Evolutionary conservation across 495 filamentous ascomycete species (phyloP).

Genomic region (Cudoniella acicularis): DNA sequence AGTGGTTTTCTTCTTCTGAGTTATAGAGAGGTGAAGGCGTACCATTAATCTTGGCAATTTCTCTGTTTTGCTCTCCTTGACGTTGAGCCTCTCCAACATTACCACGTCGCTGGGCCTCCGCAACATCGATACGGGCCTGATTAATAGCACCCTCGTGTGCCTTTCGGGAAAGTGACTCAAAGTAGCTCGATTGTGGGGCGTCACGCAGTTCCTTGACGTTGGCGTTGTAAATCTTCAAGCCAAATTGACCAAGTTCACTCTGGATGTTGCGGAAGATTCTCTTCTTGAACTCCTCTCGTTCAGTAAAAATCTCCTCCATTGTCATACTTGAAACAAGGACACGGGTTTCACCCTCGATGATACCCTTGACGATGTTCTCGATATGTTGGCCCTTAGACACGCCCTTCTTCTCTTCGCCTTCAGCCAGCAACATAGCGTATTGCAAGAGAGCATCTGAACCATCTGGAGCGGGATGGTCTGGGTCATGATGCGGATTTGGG

Average conservation of each 20-base stretch:
- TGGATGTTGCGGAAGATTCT: conserved; percentile 77
- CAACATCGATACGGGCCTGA: conserved; percentile 74
- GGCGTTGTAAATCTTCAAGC: conserved; percentile 68
- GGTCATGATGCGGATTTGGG: conserved; percentile 10
- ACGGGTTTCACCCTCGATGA: conserved; percentile 82
- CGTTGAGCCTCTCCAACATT: conserved; percentile 78
- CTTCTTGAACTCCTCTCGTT: conserved; percentile 74
- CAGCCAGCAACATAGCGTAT: conserved; percentile 73
- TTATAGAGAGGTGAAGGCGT: neutral
- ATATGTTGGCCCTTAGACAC: conserved; percentile 50
- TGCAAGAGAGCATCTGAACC: conserved; percentile 56
- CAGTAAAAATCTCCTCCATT: conserved; percentile 79
- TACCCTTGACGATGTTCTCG: conserved; percentile 81
- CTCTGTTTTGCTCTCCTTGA: conserved; percentile 70
- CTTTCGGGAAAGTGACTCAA: conserved; percentile 72
- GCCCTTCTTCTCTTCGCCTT: conserved; percentile 36
- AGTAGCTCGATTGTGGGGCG: conserved; percentile 71
- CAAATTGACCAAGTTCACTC: conserved; percentile 69
- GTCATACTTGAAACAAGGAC: conserved; percentile 63
- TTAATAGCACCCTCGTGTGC: conserved; percentile 80
- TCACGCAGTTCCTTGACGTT: conserved; percentile 84
- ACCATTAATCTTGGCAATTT: conserved; percentile 67
- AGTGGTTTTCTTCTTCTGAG: neutral
- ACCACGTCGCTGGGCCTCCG: conserved; percentile 72
- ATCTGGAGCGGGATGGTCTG: conserved; percentile 34